Evolutionary conservation across 805 yeast genomes (phyloP), one percentile per base, ranked within the genome.

Genomic region (Groenewaldozyma salmanticensis): DNA sequence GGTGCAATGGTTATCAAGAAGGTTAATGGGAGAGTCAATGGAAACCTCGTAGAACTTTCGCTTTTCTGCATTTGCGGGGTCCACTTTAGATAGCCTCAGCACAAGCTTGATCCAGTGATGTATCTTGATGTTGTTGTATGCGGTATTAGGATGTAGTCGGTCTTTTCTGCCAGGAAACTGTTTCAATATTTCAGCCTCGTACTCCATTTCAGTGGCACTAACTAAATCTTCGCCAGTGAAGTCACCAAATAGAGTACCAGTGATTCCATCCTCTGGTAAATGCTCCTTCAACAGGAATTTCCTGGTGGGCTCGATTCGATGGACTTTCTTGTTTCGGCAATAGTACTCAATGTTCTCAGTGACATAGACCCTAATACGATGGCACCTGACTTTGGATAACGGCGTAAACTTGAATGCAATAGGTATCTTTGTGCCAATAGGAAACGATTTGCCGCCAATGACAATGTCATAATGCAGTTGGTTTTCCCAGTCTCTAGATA

Each of bases 91-190:
- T 31, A 92, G 67, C 39, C 97, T 66, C 39, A 92, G 63, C 48
- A 94, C 81, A 13, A 92, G 72, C 62, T 92, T 92, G 53, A 92
- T 78, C 96, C 98, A 92, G 62, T 92, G 99, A 53, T 84, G 90
- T 4, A 92, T 72, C 62, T 86, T 88, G 47, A 92, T 86, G 51
- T 77, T 78, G 19, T 72, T 75, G 51, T 72, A 80, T 2, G 84
- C 75, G 0, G 96, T 84, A 60, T 92, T 94, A 1, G 97, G 95
- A 53, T 86, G 95, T 37, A 67, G 47, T 3, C 31, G 61, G 43
- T 65, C 68, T 40, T 68, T 71, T 36, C 72, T 71, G 19, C 72
- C 73, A 39, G 72, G 72, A 43, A 85, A 66, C 38, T 65, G 65
- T 46, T 77, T 76, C 1, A 97, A 97, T 18, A 92, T 80, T 48